Evolutionary conservation across 306 rosid genomes (phyloP).

Genomic region (Vigna trinervia): DNA sequence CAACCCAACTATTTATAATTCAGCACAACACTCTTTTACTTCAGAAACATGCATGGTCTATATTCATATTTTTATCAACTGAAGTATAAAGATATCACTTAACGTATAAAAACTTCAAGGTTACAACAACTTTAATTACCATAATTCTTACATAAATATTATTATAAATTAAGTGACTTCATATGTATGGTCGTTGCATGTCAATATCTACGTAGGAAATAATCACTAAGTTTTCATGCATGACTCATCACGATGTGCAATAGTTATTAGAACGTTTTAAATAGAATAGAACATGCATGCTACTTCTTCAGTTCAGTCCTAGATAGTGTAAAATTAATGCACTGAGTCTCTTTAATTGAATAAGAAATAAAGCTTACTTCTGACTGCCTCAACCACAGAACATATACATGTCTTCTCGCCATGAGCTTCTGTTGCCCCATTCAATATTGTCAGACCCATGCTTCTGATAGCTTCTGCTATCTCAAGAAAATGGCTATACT

Average conservation of each 20-base stretch:
- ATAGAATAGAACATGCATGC: not conserved
- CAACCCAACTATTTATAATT: too few relatives aligned
- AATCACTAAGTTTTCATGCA: conserved; percentile 12
- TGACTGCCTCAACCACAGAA: conserved; percentile 84
- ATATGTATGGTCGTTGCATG: not conserved
- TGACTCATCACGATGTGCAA: not conserved
- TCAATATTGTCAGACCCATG: conserved; percentile 81
- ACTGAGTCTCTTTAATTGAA: not conserved
- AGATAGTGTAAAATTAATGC: not conserved
- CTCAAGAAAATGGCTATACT: conserved; percentile 92
- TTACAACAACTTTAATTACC: conserved; percentile 7
- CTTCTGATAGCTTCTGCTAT: conserved; percentile 92
- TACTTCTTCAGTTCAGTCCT: not conserved
- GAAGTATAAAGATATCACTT: too few relatives aligned
- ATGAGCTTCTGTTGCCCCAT: conserved; percentile 82
- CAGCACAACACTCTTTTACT: too few relatives aligned
- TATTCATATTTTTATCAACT: too few relatives aligned
- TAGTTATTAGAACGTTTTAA: not conserved
- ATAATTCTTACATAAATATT: not conserved
- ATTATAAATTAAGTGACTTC: not conserved
- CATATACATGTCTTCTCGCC: conserved; percentile 88
- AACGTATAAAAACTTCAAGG: not conserved
- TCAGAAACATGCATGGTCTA: not conserved
- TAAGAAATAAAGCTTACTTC: conserved; percentile 18
- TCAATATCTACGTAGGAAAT: not conserved